Evolutionary conservation across 1,284 basidiomycete species (phyloP).

Genomic region (Sporisorium scitamineum): DNA sequence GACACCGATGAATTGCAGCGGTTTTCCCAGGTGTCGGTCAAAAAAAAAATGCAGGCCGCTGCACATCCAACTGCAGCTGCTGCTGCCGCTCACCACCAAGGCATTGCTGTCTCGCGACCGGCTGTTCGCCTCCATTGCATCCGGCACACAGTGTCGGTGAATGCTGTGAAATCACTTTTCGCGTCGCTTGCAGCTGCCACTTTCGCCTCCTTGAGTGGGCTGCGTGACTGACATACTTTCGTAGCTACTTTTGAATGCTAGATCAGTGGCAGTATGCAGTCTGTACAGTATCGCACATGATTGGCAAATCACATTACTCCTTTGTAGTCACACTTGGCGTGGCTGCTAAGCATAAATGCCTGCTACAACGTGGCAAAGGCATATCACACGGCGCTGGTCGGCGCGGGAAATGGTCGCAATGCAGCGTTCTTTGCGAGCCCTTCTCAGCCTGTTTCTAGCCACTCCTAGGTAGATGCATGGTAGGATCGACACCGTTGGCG

Average conservation of each 20-base stretch:
- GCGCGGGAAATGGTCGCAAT: background rate
- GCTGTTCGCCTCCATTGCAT: background rate
- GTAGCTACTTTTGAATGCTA: background rate
- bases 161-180: background rate
- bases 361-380: constrained; percentile 1
- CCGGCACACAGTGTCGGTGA: too few relatives aligned
- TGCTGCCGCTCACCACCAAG: background rate
- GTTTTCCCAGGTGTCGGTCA: constrained; percentile 19
- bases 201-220: background rate
- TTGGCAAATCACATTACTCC: background rate
- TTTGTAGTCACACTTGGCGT: background rate
- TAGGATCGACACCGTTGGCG: background rate
- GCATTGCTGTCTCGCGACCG: background rate
- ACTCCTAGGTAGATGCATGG: background rate
- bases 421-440: background rate
- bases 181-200: background rate
- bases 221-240: background rate
- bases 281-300: background rate
- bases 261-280: background rate
- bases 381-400: background rate
- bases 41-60: constrained; percentile 31
- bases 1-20: constrained; percentile 14
- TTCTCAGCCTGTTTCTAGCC: background rate
- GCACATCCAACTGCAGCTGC: constrained; percentile 25
- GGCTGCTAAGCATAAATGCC: background rate